Base-by-base conservation (phyloP, 83 land plant genomes). In the Diphasiastrum complanatum region DNA sequence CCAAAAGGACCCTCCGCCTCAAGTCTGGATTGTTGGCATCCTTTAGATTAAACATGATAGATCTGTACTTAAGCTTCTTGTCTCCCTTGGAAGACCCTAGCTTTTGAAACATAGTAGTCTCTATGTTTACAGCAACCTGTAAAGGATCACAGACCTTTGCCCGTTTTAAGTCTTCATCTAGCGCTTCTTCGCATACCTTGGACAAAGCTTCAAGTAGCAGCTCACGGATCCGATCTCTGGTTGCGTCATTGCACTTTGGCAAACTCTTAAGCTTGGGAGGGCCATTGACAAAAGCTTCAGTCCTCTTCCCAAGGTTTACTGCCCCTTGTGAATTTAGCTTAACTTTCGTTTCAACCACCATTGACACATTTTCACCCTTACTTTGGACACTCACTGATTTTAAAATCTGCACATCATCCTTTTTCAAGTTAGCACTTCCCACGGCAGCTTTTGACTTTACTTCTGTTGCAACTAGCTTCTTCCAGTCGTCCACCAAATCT, bases 1-100 rank as follows among this genome's bases (percentile, higher is more conserved):
- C 95, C 48, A 86, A 65, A 14, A 91, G 84, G 25, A 91, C 86
- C 32, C 72, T 76, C 52, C 95, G 80, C 18, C 97, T 40, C 23
- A 91, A 74, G 51, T 91, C 97, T 18, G 86, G 95, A 57, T 91
- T 91, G 28, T 87, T 91, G 19, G 70, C 58, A 56, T 85, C 97
- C 45, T 76, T 79, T 11, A 91, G 62, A 46, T 86, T 91, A 76
- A 91, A 91, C 78, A 91, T 74, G 34, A 91, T 78, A n/a, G 93
- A 86, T 47, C 97, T 77, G 63, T 91, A 91, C 43, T 91, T 91
- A 6, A 61, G 14, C 61, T 84, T 90, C 20, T 86, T 80, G 30
- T 73, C 61, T 6, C 84, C 95, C 58, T 65, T 84, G 4, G 83
- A 76, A 10, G 53, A 68, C 2, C 92, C 96, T 33, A 82, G 51